These are phyloP conservation scores for Kondoa malvinella DNA, from an alignment of 768 basidiomycete species.

Conservation along the genomic window DNA sequence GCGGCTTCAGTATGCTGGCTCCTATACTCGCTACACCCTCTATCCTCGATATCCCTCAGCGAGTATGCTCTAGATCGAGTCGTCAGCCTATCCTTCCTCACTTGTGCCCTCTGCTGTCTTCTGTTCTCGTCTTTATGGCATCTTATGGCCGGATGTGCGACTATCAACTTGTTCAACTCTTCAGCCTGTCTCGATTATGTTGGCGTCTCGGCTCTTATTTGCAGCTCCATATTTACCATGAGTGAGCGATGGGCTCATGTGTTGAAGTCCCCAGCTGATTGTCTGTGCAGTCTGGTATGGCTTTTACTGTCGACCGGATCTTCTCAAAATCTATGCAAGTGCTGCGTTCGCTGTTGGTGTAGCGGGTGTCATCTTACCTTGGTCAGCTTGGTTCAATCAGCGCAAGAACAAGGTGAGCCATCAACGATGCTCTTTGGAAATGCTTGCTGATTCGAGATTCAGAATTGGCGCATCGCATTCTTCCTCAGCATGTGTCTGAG, in stretches of 20 bases:
- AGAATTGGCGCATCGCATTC: conserved; percentile 26
- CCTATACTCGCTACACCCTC: conserved; percentile 18
- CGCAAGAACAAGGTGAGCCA: conserved; percentile 19
- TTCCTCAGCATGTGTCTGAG: conserved; percentile 26
- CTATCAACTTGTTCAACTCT: conserved; percentile 21
- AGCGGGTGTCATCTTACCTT: conserved; percentile 15
- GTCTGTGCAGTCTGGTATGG: conserved; percentile 20
- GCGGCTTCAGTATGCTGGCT: conserved; percentile 21
- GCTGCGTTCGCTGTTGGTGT: conserved; percentile 20
- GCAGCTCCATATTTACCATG: conserved; percentile 22
- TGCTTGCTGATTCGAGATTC: not conserved
- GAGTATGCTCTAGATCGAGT: conserved; percentile 22
- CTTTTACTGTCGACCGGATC: conserved; percentile 19
- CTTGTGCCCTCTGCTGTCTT: conserved; percentile 27
- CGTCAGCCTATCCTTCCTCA: conserved; percentile 25
- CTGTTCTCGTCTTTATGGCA: conserved; percentile 28
- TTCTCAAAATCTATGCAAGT: conserved; percentile 19
- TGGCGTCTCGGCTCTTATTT: conserved; percentile 26
- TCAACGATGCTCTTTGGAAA: not conserved
- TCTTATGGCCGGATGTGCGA: conserved; percentile 27
- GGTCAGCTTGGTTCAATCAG: conserved; percentile 25
- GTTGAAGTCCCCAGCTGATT: not conserved
- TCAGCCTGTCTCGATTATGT: conserved; percentile 29
- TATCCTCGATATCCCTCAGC: conserved; percentile 17
- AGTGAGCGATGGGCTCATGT: too few species aligned